Evolutionary conservation across 805 yeast genomes (phyloP).

Genomic region (Groenewaldozyma salmanticensis): DNA sequence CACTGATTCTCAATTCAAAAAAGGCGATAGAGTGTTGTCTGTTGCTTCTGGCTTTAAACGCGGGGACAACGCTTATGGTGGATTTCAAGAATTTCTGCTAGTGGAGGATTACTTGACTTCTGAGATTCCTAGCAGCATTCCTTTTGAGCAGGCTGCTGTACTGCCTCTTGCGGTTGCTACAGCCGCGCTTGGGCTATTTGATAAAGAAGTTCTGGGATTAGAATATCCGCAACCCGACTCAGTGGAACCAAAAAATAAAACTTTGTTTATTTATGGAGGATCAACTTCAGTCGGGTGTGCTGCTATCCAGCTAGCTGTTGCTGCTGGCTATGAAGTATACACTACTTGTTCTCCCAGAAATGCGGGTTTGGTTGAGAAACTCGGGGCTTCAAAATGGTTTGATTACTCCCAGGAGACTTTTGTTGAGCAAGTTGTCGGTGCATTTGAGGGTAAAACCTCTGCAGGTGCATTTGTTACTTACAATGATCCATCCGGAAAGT

Average conservation of each 20-base stretch:
- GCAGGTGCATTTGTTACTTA: slow-evolving; percentile 3
- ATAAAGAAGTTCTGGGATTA: not conserved
- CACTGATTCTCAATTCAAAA: slow-evolving; percentile 31
- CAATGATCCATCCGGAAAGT: too few relatives aligned
- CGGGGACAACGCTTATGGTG: slow-evolving; percentile 38
- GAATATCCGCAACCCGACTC: not conserved
- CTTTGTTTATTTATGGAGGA: slow-evolving; percentile 33
- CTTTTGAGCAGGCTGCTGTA: not conserved
- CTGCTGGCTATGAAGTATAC: slow-evolving; percentile 37
- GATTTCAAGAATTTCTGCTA: slow-evolving; percentile 27
- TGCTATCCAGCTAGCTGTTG: slow-evolving; percentile 51
- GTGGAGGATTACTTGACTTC: not conserved
- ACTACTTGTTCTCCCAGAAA: slow-evolving; percentile 44
- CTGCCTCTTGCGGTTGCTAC: not conserved
- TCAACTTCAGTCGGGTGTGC: slow-evolving; percentile 53
- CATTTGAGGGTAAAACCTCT: slow-evolving; percentile 16
- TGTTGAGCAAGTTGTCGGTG: slow-evolving; percentile 33
- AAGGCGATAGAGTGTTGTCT: slow-evolving; percentile 49
- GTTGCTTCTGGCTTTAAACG: slow-evolving; percentile 43
- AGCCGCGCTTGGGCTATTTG: not conserved
- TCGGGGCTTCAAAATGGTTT: slow-evolving; percentile 45
- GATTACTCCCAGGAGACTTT: slow-evolving; percentile 40
- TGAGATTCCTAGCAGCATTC: not conserved
- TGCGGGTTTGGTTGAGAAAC: slow-evolving; percentile 30
- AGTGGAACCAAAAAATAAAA: slow-evolving; percentile 12